Evolutionary conservation across 106 monocot genomes (phyloP).

Genomic region (Agapanthus africanus): DNA sequence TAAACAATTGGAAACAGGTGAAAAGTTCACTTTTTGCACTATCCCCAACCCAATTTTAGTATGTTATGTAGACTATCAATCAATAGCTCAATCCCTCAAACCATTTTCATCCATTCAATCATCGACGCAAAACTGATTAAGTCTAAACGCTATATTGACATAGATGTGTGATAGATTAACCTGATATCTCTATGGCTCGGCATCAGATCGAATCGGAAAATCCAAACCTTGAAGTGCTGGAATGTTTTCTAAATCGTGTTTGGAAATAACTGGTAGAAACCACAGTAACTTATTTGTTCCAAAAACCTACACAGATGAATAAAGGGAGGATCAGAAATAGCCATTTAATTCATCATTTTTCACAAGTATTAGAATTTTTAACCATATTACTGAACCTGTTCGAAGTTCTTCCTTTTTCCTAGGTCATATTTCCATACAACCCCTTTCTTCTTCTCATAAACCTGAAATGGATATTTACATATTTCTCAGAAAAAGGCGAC

Average conservation of each 20-base stretch:
- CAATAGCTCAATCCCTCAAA: too few species aligned
- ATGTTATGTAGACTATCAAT: too few species aligned
- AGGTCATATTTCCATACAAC: conserved; percentile 73
- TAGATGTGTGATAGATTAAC: background rate
- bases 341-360: background rate
- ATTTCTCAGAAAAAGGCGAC: too few species aligned
- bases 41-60: too few species aligned
- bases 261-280: conserved; percentile 66
- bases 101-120: too few species aligned
- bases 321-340: conserved; percentile 4
- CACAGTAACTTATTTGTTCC: conserved; percentile 69
- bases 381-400: conserved; percentile 41
- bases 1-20: too few species aligned
- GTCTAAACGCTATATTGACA: too few species aligned
- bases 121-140: too few species aligned
- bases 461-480: conserved; percentile 36
- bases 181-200: conserved; percentile 19
- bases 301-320: conserved; percentile 48
- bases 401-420: conserved; percentile 68
- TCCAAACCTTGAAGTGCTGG: conserved; percentile 67
- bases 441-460: conserved; percentile 59
- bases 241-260: conserved; percentile 48
- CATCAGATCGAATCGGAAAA: conserved; percentile 55
- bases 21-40: too few species aligned
- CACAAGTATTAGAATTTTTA: background rate